phyloP scores from a whole-genome alignment of 441 rosid genomes.

The Erodium moschatum region DNA sequence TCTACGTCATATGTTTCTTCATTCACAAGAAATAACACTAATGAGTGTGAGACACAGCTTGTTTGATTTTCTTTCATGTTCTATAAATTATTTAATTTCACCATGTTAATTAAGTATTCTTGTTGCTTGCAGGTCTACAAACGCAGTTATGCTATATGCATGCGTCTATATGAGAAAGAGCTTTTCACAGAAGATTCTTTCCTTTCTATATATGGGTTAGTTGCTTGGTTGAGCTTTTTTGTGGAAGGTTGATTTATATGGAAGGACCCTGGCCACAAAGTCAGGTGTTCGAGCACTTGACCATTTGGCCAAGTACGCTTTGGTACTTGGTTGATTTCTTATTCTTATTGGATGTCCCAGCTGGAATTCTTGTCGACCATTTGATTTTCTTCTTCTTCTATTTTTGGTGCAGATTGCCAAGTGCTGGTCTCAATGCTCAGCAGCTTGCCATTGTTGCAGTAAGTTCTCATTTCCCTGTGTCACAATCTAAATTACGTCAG shows the following conservation, averaged over 20 bases:
- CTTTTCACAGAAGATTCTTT: conserved; percentile 65
- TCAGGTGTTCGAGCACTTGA: no score
- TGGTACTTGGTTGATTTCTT: no score
- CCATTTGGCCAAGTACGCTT: no score
- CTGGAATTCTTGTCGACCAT: background rate
- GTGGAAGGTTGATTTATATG: no score
- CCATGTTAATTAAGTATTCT: conserved; percentile 5
- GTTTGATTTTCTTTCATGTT: conserved; percentile 7
- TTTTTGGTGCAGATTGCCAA: conserved; percentile 46
- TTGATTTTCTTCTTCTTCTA: conserved; percentile 15
- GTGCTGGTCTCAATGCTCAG: conserved; percentile 58
- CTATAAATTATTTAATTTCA: background rate
- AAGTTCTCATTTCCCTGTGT: conserved; percentile 22
- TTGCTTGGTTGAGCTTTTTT: conserved; percentile 17
- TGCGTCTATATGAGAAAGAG: conserved; percentile 83
- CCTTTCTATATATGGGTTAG: conserved; percentile 69
- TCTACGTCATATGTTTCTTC: background rate
- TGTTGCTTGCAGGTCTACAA: conserved; percentile 59
- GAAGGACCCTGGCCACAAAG: no score
- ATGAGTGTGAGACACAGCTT: background rate
- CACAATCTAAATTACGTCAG: background rate
- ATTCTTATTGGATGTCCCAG: no score
- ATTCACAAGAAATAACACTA: background rate
- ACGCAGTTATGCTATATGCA: conserved; percentile 69
- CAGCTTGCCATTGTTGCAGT: conserved; percentile 81